Evolutionary conservation across 495 filamentous ascomycete species (phyloP), one percentile per base, ranked within the genome.

Genomic region (Daldinia caldariorum): DNA sequence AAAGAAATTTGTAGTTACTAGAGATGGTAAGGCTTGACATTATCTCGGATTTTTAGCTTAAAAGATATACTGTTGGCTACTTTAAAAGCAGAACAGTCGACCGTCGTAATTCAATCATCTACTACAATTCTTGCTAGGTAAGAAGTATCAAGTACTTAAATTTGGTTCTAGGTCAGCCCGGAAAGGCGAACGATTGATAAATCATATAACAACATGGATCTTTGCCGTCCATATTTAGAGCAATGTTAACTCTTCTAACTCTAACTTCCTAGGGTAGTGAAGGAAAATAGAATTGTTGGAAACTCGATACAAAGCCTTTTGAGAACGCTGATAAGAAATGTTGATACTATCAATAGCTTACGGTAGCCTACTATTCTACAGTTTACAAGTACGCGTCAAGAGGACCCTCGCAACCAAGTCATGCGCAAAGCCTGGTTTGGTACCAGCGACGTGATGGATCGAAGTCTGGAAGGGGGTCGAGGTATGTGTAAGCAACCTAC

Each of bases 401-500:
- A 45, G 8, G n/a, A 16, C n/a, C 16, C 18, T 6, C 6, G 16
- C 20, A 45, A 20, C 16, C 6, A 20, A 45, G 16, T 16, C 41
- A 47, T 8, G 3, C 18, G 35, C 57, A 26, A 63, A 49, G 37
- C 62, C 32, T 41, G 58, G 22, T 50, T 61, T 53, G 54, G 22
- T 41, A 49, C 37, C 20, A 35, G 59, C 54, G 58, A 58, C 35
- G 43, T 56, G 29, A 58, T 61, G 29, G 18, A 39, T 43, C 16
- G 16, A 55, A 57, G 8, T 12, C 18, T 53, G 16, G 35, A 54
- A 51, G 12, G 53, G 54, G 3, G 18, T 45, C 38, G 37, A 49
- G 38, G 59, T 32, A 37, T 57, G 14, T 53, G 22, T 53, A 63
- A 55, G 41, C 47, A 55, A 58, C 67, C 55, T 49, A 60, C 41